phyloP scores from a whole-genome alignment of 495 filamentous ascomycete species.

The Penicillium riverlandense region DNA sequence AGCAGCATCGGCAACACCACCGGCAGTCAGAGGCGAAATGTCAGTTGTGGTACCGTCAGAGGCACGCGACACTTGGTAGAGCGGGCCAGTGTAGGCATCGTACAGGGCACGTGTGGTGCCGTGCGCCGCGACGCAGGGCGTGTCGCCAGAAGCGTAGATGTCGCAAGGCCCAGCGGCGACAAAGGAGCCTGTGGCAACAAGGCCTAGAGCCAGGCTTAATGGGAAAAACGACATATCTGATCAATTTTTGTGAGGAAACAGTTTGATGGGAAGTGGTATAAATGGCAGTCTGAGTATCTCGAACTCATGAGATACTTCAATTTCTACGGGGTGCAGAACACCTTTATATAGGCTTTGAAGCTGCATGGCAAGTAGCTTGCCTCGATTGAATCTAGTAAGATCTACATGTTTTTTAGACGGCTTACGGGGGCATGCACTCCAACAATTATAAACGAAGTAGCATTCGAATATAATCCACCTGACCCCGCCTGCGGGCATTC shows the following conservation, averaged over 20 bases:
- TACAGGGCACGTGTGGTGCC: slow-evolving; percentile 55
- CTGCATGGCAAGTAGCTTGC: too few relatives aligned
- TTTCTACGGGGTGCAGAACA: too few relatives aligned
- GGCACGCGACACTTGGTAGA: slow-evolving; percentile 49
- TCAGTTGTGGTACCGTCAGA: slow-evolving; percentile 40
- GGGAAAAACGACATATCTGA: slow-evolving; percentile 28
- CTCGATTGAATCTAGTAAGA: too few relatives aligned
- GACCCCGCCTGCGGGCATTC: too few relatives aligned
- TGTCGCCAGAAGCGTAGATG: slow-evolving; percentile 44
- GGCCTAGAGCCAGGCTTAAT: slow-evolving; percentile 25
- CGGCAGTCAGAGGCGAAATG: slow-evolving; percentile 42
- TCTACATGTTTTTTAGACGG: too few relatives aligned
- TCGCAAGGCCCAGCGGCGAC: slow-evolving; percentile 48
- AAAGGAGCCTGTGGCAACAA: slow-evolving; percentile 31
- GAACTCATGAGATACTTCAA: too few relatives aligned
- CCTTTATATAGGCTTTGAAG: too few relatives aligned
- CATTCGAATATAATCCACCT: too few relatives aligned
- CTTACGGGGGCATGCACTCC: too few relatives aligned
- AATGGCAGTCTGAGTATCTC: too few relatives aligned
- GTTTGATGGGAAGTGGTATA: too few relatives aligned
- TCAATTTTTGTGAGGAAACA: slow-evolving; percentile 1
- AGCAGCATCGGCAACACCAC: slow-evolving; percentile 48
- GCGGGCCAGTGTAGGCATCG: slow-evolving; percentile 37
- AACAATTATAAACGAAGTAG: too few relatives aligned
- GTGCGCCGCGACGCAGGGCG: slow-evolving; percentile 52